Base-by-base conservation (phyloP, 768 basidiomycete species). In the Boletus reticulatus region DNA sequence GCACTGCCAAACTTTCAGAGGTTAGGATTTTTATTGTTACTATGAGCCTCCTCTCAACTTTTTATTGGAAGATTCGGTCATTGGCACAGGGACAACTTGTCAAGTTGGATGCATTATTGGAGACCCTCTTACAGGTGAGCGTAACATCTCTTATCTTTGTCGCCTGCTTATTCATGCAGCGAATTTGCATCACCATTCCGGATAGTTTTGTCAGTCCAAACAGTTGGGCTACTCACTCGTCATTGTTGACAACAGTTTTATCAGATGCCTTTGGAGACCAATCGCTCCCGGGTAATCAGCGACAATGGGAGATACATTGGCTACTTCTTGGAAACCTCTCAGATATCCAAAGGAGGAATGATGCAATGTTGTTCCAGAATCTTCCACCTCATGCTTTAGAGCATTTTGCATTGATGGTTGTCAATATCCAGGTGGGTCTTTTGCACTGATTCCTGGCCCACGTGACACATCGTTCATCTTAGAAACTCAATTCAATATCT, bases 401-500 rank as follows among this genome's bases (percentile, higher is more conserved):
- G 31, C 76, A 78, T 32, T 76, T 89, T 16, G 83, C 82, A 4
- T 83, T 83, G 22, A 84, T 86, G 34, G 85, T 84, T 38, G 69
- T 73, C 10, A 80, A 82, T 58, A 79, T 83, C 50, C 79, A 79
- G 66, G 79, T 76, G 34, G 13, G 67, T 49, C 32, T 45, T 19
- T n/a, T 20, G 44, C 22, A 13, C 24, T 10, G 3, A 13, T 20
- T 3, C 36, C 36, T 20, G n/a, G 19, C 4, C 41, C 38, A 27
- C 22, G 19, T 37, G n/a, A 11, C 27, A 11, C n/a, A 59, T 32
- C 17, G 20, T 39, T n/a, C 24, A 9, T 37, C 11, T 27, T 63
- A 92, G 89, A 77, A 85, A 39, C 76, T 94, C 29, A 94, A 93
- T 66, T 87, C 89, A 1, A 87, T 94, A 54, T 84, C 83, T 24